Base-by-base conservation (phyloP, 1,284 basidiomycete genomes). In the Tilletia caries region DNA sequence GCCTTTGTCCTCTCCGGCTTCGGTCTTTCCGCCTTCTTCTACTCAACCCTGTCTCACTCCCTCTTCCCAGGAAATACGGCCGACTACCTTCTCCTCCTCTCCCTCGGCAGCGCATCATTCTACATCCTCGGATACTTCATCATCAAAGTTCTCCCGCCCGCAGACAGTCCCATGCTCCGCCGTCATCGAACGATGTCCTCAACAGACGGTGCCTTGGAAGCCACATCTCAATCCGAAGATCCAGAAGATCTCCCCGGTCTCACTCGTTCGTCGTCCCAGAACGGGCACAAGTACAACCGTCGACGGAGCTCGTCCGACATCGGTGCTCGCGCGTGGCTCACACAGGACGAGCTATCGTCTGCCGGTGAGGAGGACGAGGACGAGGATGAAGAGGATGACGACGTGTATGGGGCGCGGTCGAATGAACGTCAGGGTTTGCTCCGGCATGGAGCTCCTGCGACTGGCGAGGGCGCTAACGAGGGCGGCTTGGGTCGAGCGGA, bases 1-100 rank as follows among this genome's bases (percentile, higher is more conserved):
- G 89, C 89, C 2, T 80, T 91, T 18, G 91, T 92, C 25, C 84
- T 92, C 20, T 91, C 91, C 0, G 92, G 91, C n/a, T 92, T 92
- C 71, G 92, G 92, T 0, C 86, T 93, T 4, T 91, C 90, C 8
- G 92, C 91, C 0, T 92, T 92, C 84, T 85, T 90, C 70, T 93
- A 92, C 84, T 89, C 89, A 27, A 86, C 88, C 0, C 80, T 91
- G 23, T 88, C 90, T 0, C 89, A 91, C 68, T 73, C 86, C 0
- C 76, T 89, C 33, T 92, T 88, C 73, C 88, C 89, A 0, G 91
- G 90, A 0, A 86, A 91, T 75, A 91, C 90, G 0, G 88, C 88
- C 2, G 87, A 87, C 3, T 89, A 92, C 68, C 84, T 93, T 2
- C 84, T 89, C 0, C 80, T 91, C n/a, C 87, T 93, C 12, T 87